Conservation (phyloP, 495 filamentous ascomycete genomes). For the Neurospora sp. region DNA sequence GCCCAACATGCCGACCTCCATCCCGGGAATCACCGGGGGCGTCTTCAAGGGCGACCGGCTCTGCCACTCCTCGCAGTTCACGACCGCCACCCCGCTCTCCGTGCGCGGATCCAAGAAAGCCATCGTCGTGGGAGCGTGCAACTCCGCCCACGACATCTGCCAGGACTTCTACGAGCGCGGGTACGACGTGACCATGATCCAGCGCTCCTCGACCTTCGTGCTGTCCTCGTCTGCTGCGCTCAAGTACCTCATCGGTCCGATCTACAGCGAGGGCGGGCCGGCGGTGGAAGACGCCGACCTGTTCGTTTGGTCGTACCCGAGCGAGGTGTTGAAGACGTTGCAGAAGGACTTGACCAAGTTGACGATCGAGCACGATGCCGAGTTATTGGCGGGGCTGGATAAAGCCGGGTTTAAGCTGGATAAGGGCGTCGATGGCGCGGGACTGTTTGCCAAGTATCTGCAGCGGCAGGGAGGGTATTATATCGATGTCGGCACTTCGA, state of each 20-base stretch:
- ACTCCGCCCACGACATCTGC: slow-evolving; percentile 74
- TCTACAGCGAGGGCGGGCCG: slow-evolving; percentile 56
- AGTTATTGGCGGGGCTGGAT: slow-evolving; percentile 48
- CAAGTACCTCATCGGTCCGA: slow-evolving; percentile 41
- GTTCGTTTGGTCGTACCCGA: slow-evolving; percentile 43
- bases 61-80: slow-evolving; percentile 64
- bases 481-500: slow-evolving; percentile 67
- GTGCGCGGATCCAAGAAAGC: slow-evolving; percentile 47
- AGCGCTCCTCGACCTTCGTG: slow-evolving; percentile 67
- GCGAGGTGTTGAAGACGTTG: slow-evolving; percentile 47
- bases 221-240: slow-evolving; percentile 40
- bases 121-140: slow-evolving; percentile 70
- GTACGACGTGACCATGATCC: slow-evolving; percentile 75
- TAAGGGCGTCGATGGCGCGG: slow-evolving; percentile 51
- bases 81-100: slow-evolving; percentile 36
- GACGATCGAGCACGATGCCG: slow-evolving; percentile 41
- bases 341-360: slow-evolving; percentile 40
- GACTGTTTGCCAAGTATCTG: slow-evolving; percentile 66
- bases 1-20: slow-evolving; percentile 46
- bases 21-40: slow-evolving; percentile 45
- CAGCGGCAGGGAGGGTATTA: slow-evolving; percentile 73
- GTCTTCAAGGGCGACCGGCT: slow-evolving; percentile 49
- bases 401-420: slow-evolving; percentile 63
- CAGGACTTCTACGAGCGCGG: slow-evolving; percentile 76
- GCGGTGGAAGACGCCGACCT: slow-evolving; percentile 57